Percentiles rank a stretch among this genome's conserved stretches.
Evolutionary conservation across 257 asterid genomes (phyloP).

Genomic region (Solanum infundibuliforme): DNA sequence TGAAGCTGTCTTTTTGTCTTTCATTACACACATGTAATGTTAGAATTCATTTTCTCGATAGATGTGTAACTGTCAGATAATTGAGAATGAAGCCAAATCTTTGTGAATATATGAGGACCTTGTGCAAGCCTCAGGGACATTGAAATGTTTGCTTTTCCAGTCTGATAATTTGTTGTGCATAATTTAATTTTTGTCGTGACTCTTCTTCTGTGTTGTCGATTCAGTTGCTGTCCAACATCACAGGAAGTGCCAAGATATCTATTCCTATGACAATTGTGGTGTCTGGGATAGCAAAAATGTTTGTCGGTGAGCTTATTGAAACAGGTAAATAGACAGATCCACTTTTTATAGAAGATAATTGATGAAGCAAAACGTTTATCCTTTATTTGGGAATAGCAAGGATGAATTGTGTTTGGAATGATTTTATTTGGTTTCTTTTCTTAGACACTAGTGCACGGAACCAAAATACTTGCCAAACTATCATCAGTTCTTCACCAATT

Average conservation of each 20-base stretch:
- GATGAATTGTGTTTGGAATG: neutral
- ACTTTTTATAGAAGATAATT: neutral
- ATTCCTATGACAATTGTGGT: conserved; percentile 74
- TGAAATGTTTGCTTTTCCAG: conserved; percentile 11
- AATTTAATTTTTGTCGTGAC: neutral
- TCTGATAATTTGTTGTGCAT: neutral
- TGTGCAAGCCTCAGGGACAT: neutral
- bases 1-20: neutral
- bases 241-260: conserved; percentile 75
- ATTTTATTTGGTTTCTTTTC: neutral
- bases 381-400: neutral
- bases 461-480: neutral
- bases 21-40: neutral
- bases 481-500: neutral
- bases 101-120: neutral
- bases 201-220: conserved; percentile 2
- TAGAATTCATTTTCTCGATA: neutral
- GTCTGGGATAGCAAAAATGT: conserved; percentile 87
- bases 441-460: neutral
- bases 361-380: neutral
- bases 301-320: conserved; percentile 83
- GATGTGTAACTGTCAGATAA: neutral
- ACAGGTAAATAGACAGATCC: conserved; percentile 26
- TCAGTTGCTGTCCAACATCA: conserved; percentile 60
- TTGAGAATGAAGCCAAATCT: neutral